Percentiles rank a stretch among this genome's conserved stretches.
phyloP scores from a whole-genome alignment of 2,329 filamentous ascomycete genomes.

The Ophiocordyceps robertsii region DNA sequence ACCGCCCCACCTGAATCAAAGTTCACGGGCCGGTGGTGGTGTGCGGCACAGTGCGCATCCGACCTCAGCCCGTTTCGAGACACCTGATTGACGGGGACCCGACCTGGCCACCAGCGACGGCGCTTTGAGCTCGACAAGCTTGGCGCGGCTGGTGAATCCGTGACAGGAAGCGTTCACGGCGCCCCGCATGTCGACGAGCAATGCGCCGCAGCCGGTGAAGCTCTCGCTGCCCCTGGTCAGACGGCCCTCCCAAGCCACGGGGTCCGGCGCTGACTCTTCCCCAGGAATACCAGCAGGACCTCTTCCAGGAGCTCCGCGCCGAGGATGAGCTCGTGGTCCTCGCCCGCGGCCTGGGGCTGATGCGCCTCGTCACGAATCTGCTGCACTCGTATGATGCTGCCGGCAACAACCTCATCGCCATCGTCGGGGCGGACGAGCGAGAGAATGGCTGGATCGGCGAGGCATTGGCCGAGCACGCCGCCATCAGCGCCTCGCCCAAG shows the following conservation, averaged over 20 bases:
- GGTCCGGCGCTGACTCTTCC: background rate
- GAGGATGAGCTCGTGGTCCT: slow-evolving; percentile 92
- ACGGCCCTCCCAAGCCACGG: background rate
- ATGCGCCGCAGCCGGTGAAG: slow-evolving; percentile 58
- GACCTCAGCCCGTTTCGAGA: too few relatives aligned
- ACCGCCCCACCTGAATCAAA: too few relatives aligned
- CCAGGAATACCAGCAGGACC: slow-evolving; percentile 81
- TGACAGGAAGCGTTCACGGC: background rate
- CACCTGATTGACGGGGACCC: too few relatives aligned
- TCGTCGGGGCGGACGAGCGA: slow-evolving; percentile 80
- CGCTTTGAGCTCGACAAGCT: too few relatives aligned
- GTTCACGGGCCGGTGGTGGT: too few relatives aligned
- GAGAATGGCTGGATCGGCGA: slow-evolving; percentile 98
- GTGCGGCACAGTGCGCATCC: too few relatives aligned
- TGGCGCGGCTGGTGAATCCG: background rate
- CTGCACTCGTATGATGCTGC: slow-evolving; percentile 94
- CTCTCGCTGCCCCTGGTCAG: slow-evolving; percentile 52
- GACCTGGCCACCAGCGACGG: too few relatives aligned
- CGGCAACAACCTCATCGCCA: slow-evolving; percentile 80
- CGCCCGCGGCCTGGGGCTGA: slow-evolving; percentile 79
- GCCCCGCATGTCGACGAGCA: slow-evolving; percentile 35
- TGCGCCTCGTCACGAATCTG: slow-evolving; percentile 88
- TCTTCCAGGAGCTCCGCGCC: slow-evolving; percentile 78
- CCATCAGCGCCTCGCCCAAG: slow-evolving; percentile 68
- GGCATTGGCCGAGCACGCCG: slow-evolving; percentile 87